Evolutionary conservation across 2,329 filamentous ascomycete genomes (phyloP).

Genomic region (Colletotrichum orbiculare): DNA sequence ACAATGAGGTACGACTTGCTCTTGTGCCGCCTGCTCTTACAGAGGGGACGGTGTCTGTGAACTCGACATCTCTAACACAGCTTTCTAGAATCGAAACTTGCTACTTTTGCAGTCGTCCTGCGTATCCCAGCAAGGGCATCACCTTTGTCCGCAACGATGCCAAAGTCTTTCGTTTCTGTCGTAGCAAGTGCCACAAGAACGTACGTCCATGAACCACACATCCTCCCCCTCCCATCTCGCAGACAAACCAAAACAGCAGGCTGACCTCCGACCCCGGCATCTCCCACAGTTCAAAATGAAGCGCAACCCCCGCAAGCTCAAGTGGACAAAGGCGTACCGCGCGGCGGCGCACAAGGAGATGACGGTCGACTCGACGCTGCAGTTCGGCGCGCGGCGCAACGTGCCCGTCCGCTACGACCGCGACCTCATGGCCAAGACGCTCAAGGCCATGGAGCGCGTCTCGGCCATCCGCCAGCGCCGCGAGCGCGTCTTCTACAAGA

Average conservation of each 20-base stretch:
- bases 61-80: slow-evolving; percentile 10
- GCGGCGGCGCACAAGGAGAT: slow-evolving; percentile 77
- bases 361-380: slow-evolving; percentile 91
- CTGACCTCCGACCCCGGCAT: background rate
- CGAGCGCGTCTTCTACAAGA: slow-evolving; percentile 94
- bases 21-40: background rate
- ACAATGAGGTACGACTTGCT: slow-evolving; percentile 34
- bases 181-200: slow-evolving; percentile 70
- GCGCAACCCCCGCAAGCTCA: slow-evolving; percentile 95
- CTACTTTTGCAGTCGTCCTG: slow-evolving; percentile 60
- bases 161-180: slow-evolving; percentile 68
- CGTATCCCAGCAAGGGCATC: slow-evolving; percentile 65
- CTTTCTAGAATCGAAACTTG: slow-evolving; percentile 55
- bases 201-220: slow-evolving; percentile 44
- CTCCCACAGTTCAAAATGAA: slow-evolving; percentile 84
- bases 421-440: slow-evolving; percentile 85
- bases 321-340: slow-evolving; percentile 96
- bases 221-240: background rate
- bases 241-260: slow-evolving; percentile 13
- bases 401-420: slow-evolving; percentile 96
- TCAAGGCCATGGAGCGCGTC: slow-evolving; percentile 92
- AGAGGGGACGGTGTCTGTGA: background rate
- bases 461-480: slow-evolving; percentile 84
- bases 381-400: slow-evolving; percentile 93
- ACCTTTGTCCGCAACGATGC: slow-evolving; percentile 55